These are phyloP conservation scores for Leccinellum luteum DNA, from an alignment of 768 basidiomycete species.

Conservation along the genomic window DNA sequence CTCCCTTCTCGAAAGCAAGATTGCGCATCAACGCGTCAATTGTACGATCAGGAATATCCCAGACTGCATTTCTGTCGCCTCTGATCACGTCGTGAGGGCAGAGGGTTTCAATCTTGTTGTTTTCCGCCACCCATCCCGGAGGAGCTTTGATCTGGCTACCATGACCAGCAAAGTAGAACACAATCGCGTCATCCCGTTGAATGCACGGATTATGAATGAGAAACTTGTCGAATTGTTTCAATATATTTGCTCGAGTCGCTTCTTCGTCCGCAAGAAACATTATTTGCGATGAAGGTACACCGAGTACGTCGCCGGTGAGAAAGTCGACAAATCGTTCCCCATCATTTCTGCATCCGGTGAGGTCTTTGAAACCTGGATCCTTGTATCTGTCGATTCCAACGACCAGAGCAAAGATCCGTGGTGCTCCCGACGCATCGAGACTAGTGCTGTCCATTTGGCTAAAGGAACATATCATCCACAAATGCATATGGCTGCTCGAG, in stretches of 20 bases:
- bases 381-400: constrained; percentile 16
- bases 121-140: constrained; percentile 17
- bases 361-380: accelerated
- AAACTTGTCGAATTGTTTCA: constrained; percentile 7
- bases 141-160: constrained; percentile 11
- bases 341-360: constrained; percentile 20
- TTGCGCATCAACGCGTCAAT: constrained; percentile 13
- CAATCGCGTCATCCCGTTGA: constrained; percentile 14
- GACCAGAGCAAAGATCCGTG: constrained; percentile 19
- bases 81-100: constrained; percentile 10
- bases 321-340: constrained; percentile 12
- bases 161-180: constrained; percentile 22
- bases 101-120: constrained; percentile 12
- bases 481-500: background rate
- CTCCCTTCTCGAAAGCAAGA: constrained; percentile 17
- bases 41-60: constrained; percentile 16
- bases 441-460: background rate
- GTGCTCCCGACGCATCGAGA: background rate
- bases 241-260: constrained; percentile 11
- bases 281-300: constrained; percentile 12
- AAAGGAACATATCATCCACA: background rate
- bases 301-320: constrained; percentile 12
- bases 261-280: constrained; percentile 12
- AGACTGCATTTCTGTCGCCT: constrained; percentile 1
- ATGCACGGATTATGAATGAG: constrained; percentile 8